Base-by-base conservation (phyloP, 495 filamentous ascomycete species). In the Cladorrhinum samala region DNA sequence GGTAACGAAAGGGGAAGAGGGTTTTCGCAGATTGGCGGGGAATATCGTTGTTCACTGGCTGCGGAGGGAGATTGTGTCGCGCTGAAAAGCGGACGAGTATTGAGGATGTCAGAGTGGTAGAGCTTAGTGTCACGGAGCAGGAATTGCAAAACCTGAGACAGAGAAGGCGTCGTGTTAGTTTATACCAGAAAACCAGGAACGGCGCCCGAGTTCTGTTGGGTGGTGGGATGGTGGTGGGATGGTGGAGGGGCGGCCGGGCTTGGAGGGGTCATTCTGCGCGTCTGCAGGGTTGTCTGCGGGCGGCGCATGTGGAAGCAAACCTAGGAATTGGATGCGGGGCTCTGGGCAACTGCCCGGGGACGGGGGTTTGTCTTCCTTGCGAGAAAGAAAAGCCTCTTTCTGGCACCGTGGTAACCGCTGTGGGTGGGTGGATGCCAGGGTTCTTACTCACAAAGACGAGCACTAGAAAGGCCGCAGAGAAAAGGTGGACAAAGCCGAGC, bases 1-100 rank as follows among this genome's bases (percentile, higher is more conserved):
- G 74, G 66, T 55, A 79, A 79, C 11, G 76, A 66, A 55, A 79
- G 78, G 11, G 76, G 73, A 13, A 59, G 62, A 23, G 68, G 76
- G 38, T 66, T 72, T 52, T 74, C 67, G 69, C 77, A 81, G 46
- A 71, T 62, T 9, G 62, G 62, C 16, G 68, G 27, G 27, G 27
- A 6, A 33, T 33, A 25, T 13, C 13, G 6, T 2, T 68, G 65
- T 23, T 63, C 46, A 40, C 67, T 50, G 19, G 66, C 54, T 18
- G 75, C 74, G 1, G 63, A 60, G 17, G 74, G 74, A 53, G 75
- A 80, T 36, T 66, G 72, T 17, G 66, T 33, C 4, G 68, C 62
- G 46, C 57, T 53, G 23, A 66, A 60, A 48, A 72, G 67, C 43
- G 64, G 59, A 39, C 61, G 60, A 21, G 53, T 60, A 43, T 63